These are phyloP conservation scores for Suillus placidus DNA, from an alignment of 768 basidiomycete species.

Conservation along the genomic window DNA sequence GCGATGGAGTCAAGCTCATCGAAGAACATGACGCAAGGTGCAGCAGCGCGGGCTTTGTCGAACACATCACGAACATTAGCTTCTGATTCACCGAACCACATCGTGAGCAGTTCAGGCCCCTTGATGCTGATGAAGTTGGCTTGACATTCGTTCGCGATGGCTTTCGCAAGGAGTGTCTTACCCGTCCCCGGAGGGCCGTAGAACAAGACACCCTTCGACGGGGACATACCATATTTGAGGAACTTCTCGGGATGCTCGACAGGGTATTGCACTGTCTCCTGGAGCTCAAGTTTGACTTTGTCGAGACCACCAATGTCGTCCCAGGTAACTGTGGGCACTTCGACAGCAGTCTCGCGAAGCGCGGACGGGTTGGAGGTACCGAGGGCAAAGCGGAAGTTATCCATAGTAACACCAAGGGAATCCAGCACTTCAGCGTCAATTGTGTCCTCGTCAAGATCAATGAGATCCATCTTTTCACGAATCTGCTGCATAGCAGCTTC, in stretches of 20 bases:
- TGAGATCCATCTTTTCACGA: slow-evolving; percentile 99
- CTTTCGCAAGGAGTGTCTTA: slow-evolving; percentile 98
- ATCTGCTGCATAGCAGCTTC: slow-evolving; percentile 99
- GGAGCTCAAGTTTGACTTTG: slow-evolving; percentile 98
- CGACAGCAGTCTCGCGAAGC: slow-evolving; percentile 98
- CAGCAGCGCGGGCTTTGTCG: slow-evolving; percentile 98
- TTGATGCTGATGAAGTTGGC: slow-evolving; percentile 99
- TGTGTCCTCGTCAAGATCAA: slow-evolving; percentile 95
- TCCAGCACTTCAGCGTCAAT: slow-evolving; percentile 99
- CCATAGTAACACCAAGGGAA: slow-evolving; percentile 99
- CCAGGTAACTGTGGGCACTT: slow-evolving; percentile 98
- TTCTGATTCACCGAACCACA: slow-evolving; percentile 99
- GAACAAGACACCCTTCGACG: slow-evolving; percentile 99
- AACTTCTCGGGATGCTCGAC: slow-evolving; percentile 99
- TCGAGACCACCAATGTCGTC: slow-evolving; percentile 99
- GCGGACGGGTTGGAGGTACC: slow-evolving; percentile 98
- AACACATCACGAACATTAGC: slow-evolving; percentile 99
- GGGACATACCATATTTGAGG: slow-evolving; percentile 99
- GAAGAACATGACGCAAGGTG: slow-evolving; percentile 99
- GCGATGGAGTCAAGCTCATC: slow-evolving; percentile 99
- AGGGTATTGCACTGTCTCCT: slow-evolving; percentile 99
- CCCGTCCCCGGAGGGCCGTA: slow-evolving; percentile 99
- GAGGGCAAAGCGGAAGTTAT: slow-evolving; percentile 99
- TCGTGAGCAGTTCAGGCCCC: slow-evolving; percentile 97
- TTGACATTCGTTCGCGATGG: slow-evolving; percentile 99